Percentiles rank a stretch among this genome's conserved stretches.
These are phyloP conservation scores for Lentinula sp. DNA, from an alignment of 768 basidiomycete species.

Conservation along the genomic window DNA sequence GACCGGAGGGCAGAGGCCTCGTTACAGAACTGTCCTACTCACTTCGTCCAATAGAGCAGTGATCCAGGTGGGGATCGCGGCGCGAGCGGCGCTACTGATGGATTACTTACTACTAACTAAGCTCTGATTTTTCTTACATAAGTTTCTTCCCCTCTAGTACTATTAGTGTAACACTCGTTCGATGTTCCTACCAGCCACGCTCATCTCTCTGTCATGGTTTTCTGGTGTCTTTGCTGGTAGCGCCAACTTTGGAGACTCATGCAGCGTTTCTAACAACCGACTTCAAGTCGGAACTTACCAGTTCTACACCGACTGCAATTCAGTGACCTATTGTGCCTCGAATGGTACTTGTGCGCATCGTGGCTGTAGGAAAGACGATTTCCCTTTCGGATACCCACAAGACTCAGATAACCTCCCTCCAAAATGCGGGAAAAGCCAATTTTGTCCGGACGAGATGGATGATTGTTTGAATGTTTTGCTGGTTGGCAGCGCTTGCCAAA, in stretches of 20 bases:
- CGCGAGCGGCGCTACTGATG: too few relatives aligned
- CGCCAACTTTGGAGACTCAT: constrained; percentile 37
- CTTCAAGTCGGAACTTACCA: constrained; percentile 75
- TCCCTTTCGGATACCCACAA: constrained; percentile 61
- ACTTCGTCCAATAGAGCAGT: too few relatives aligned
- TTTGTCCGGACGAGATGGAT: constrained; percentile 83
- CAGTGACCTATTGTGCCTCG: constrained; percentile 58
- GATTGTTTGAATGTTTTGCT: constrained; percentile 54
- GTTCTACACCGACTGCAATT: constrained; percentile 74
- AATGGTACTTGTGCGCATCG: constrained; percentile 51
- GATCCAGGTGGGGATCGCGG: too few relatives aligned
- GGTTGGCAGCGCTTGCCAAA: constrained; percentile 69
- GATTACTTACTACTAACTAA: too few relatives aligned
- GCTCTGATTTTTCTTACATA: not conserved
- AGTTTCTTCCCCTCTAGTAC: not conserved
- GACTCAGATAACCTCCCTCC: constrained; percentile 42
- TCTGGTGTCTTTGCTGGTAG: constrained; percentile 40
- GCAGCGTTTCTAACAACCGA: constrained; percentile 52
- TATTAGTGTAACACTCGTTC: constrained; percentile 10
- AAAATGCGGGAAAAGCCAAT: constrained; percentile 54
- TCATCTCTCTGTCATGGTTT: constrained; percentile 46
- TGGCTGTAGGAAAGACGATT: constrained; percentile 72
- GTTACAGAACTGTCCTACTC: too few relatives aligned
- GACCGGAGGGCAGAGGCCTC: too few relatives aligned
- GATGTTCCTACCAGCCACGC: constrained; percentile 35